Evolutionary conservation across 2,329 filamentous ascomycete species (phyloP).

Genomic region (Aspergillus spinulosporus): DNA sequence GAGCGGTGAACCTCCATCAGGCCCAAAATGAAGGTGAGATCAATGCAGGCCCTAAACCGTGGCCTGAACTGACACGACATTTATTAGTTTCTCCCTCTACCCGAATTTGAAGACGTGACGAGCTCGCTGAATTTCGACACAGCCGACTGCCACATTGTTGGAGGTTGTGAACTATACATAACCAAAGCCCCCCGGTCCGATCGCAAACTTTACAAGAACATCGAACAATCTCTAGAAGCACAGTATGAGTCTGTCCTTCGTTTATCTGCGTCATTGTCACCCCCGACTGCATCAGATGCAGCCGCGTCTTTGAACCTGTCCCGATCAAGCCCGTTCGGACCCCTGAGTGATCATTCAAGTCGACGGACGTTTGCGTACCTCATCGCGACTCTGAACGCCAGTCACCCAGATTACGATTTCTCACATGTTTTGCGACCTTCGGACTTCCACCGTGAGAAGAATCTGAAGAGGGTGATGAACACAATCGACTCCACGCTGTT

Average conservation of each 20-base stretch:
- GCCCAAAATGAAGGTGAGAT: slow-evolving; percentile 16
- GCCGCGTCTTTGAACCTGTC: slow-evolving; percentile 70
- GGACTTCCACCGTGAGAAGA: slow-evolving; percentile 85
- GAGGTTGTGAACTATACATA: slow-evolving; percentile 94
- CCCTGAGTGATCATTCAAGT: slow-evolving; percentile 81
- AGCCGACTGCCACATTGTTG: slow-evolving; percentile 84
- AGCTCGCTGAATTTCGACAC: slow-evolving; percentile 95
- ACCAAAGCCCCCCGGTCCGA: slow-evolving; percentile 93
- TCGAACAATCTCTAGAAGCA: slow-evolving; percentile 85
- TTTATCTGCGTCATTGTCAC: slow-evolving; percentile 82
- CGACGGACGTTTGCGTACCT: slow-evolving; percentile 92
- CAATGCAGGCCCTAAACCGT: not conserved
- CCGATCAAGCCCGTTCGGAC: slow-evolving; percentile 87
- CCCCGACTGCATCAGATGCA: slow-evolving; percentile 72
- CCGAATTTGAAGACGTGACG: slow-evolving; percentile 87
- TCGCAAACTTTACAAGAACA: slow-evolving; percentile 96
- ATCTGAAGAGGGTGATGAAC: slow-evolving; percentile 77
- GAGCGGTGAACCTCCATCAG: not conserved
- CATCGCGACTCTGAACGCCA: slow-evolving; percentile 94
- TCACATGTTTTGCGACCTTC: slow-evolving; percentile 84
- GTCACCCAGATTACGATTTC: slow-evolving; percentile 96
- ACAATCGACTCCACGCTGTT: slow-evolving; percentile 83
- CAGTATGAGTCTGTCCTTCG: slow-evolving; percentile 87
- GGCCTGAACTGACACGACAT: slow-evolving; percentile 13
- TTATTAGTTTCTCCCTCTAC: slow-evolving; percentile 81